phyloP scores from a whole-genome alignment of 1,139 yeast species.

The Entelexis sorbosivorans region DNA sequence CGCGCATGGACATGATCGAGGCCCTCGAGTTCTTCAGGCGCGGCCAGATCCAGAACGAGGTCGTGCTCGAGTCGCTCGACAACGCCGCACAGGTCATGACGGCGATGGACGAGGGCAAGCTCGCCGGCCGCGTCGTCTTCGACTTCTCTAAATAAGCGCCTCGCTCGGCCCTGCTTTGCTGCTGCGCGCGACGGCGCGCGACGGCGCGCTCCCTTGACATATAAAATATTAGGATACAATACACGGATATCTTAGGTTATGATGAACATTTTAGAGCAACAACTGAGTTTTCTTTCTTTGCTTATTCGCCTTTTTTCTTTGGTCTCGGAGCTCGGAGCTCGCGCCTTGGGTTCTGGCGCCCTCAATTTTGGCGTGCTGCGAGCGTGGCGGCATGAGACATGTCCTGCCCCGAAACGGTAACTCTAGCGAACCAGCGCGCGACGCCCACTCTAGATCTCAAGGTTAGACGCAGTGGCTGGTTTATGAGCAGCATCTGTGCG shows the following conservation, averaged over 20 bases:
- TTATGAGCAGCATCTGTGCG: neutral
- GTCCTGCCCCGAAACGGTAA: neutral
- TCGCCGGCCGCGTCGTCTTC: conserved; percentile 62
- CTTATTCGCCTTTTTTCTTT: no score
- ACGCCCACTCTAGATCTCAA: neutral
- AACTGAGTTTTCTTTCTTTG: no score
- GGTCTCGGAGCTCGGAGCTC: no score
- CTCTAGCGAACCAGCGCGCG: neutral
- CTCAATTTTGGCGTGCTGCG: no score
- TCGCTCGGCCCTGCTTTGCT: no score
- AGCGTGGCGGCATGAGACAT: neutral
- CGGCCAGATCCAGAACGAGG: conserved; percentile 59
- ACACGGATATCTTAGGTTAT: conserved; percentile 1
- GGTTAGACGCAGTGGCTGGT: neutral
- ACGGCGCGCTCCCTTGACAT: no score
- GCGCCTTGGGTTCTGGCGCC: no score
- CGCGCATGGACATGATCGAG: conserved; percentile 68
- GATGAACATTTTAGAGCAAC: neutral
- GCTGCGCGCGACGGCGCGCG: no score
- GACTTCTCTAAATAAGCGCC: conserved; percentile 35
- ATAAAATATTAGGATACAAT: neutral
- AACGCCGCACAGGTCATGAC: conserved; percentile 53
- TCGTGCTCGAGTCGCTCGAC: conserved; percentile 40
- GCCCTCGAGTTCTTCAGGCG: conserved; percentile 62
- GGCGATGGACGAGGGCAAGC: conserved; percentile 59